phyloP scores from a whole-genome alignment of 768 basidiomycete species.

The Leccinellum rugosiceps region DNA sequence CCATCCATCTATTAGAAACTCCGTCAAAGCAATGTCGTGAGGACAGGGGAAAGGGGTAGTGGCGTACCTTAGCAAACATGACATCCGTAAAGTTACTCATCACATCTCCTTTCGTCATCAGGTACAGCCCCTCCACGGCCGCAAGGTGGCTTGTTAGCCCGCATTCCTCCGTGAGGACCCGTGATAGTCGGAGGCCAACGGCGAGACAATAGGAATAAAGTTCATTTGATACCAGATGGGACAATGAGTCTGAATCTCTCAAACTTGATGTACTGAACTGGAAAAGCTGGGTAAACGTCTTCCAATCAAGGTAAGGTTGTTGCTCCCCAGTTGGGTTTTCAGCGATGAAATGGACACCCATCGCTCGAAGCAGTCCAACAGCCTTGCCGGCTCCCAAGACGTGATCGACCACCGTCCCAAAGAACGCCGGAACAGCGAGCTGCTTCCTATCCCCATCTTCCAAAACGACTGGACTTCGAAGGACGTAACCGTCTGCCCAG shows the following conservation, averaged over 20 bases:
- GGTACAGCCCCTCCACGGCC: slow-evolving; percentile 63
- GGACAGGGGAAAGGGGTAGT: neutral
- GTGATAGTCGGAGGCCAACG: slow-evolving; percentile 50
- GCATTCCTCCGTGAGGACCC: slow-evolving; percentile 66
- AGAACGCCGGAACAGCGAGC: slow-evolving; percentile 51
- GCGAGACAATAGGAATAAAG: slow-evolving; percentile 54
- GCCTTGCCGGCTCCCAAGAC: slow-evolving; percentile 73
- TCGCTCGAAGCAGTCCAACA: slow-evolving; percentile 65
- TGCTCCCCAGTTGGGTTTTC: slow-evolving; percentile 17
- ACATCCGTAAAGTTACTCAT: slow-evolving; percentile 71
- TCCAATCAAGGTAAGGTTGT: slow-evolving; percentile 36
- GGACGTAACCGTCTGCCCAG: slow-evolving; percentile 69
- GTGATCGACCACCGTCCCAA: slow-evolving; percentile 55
- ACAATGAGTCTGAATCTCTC: slow-evolving; percentile 62
- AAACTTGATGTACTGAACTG: slow-evolving; percentile 28
- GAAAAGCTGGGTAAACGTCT: slow-evolving; percentile 42
- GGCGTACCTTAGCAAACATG: slow-evolving; percentile 67
- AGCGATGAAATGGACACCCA: slow-evolving; percentile 31
- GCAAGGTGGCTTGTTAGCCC: slow-evolving; percentile 57
- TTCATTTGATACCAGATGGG: slow-evolving; percentile 59
- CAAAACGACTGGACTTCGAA: slow-evolving; percentile 41
- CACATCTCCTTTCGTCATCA: slow-evolving; percentile 77
- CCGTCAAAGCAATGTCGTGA: neutral
- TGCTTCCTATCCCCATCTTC: slow-evolving; percentile 26
- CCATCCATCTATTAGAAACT: slow-evolving; percentile 60